Percentiles rank a stretch among this genome's conserved stretches.
Conservation (phyloP, 257 asterid species). For the Capsicum pubescens region DNA sequence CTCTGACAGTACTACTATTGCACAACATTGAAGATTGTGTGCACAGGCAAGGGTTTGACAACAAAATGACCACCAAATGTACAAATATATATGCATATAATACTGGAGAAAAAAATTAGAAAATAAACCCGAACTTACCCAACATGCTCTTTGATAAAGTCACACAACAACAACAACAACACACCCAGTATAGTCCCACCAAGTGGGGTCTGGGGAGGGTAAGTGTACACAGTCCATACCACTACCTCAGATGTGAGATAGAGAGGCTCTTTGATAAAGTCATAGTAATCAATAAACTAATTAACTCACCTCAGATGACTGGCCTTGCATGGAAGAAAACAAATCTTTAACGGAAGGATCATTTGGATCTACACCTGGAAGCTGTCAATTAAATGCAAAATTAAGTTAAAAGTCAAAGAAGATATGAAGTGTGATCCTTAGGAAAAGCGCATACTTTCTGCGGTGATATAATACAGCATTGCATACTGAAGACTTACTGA, state of each 20-base stretch:
- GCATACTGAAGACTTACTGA: constrained; percentile 57
- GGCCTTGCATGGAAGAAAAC: constrained; percentile 92
- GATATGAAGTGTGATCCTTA: not conserved
- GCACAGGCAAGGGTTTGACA: not conserved
- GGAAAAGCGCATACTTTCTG: not conserved
- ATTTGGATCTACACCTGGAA: constrained; percentile 98
- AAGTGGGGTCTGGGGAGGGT: no score
- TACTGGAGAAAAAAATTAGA: not conserved
- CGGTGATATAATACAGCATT: not conserved
- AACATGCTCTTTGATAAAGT: not conserved
- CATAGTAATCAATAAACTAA: constrained; percentile 5
- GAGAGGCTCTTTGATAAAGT: not conserved
- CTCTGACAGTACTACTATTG: not conserved
- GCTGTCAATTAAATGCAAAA: constrained; percentile 53
- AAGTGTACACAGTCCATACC: no score
- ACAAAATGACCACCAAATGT: constrained; percentile 3
- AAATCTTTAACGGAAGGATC: constrained; percentile 88
- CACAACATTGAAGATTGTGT: not conserved
- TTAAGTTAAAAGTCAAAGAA: not conserved
- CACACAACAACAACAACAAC: not conserved
- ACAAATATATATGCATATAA: not conserved
- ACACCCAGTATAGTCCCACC: no score
- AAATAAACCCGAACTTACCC: not conserved
- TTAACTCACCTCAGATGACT: constrained; percentile 81
- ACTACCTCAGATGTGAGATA: no score